Evolutionary conservation across 2,329 filamentous ascomycete genomes (phyloP), one percentile per base, ranked within the genome.

Genomic region (Neocatenulostroma microsporum): DNA sequence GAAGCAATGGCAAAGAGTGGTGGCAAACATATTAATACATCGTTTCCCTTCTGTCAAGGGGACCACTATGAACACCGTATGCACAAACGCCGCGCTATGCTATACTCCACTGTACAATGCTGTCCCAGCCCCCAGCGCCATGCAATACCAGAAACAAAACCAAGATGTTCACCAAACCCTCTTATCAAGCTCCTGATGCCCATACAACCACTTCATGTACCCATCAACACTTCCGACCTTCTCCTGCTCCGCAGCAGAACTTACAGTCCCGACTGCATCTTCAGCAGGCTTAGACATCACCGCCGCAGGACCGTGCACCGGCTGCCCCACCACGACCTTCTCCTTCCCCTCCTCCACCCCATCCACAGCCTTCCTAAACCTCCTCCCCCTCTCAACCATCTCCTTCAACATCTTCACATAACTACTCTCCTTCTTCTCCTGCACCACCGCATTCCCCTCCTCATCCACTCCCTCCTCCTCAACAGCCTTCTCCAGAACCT

Each of bases 291-390:
- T n/a, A n/a, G n/a, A n/a, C n/a, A n/a, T n/a, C n/a, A n/a, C n/a
- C n/a, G n/a, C n/a, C n/a, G n/a, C n/a, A n/a, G n/a, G n/a, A n/a
- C n/a, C n/a, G n/a, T n/a, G n/a, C n/a, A 44, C 25, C 21, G 37
- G 39, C 19, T 42, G 34, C 12, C 55, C 55, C 28, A 51, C 41
- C 28, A 66, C 42, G 25, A 58, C 47, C 38, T 57, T 50, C 19
- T 67, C 67, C 61, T 51, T 30, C 60, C 53, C 53, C 39, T 80
- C 73, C 21, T 80, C 74, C 20, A 69, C 51, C 51, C 67, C 49
- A 37, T 78, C 72, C 54, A 80, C 65, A 44, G 62, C 41, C 36
- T 66, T 52, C 40, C 85, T 74, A 60, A 73, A 82, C 33, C 56
- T 42, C 28, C 73, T 69, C 6, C 87, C 85, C 35, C 65, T 54